Evolutionary conservation across 768 basidiomycete species (phyloP).

Genomic region (Infundibulicybe gibba): DNA sequence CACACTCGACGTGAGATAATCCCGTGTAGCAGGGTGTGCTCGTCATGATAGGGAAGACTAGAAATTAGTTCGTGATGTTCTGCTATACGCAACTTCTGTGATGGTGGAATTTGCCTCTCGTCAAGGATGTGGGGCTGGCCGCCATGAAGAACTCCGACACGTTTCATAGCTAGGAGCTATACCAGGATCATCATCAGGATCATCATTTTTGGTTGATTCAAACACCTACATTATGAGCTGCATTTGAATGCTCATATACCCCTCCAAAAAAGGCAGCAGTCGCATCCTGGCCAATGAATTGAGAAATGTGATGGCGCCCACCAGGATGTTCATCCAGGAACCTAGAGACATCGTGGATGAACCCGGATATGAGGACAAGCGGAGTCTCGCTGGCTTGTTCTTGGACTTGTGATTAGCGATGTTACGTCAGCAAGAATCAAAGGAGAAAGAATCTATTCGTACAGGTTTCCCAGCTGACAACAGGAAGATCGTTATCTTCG

Average conservation of each 20-base stretch:
- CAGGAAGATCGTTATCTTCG: constrained; percentile 64
- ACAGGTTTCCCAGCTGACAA: constrained; percentile 85
- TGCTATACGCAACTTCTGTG: constrained; percentile 68
- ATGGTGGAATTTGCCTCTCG: constrained; percentile 55
- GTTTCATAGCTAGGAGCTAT: constrained; percentile 54
- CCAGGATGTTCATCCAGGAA: constrained; percentile 91
- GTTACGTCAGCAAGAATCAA: constrained; percentile 1
- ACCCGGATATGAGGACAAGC: constrained; percentile 79
- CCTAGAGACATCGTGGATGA: constrained; percentile 80
- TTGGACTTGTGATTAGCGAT: constrained; percentile 57
- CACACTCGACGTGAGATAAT: no score
- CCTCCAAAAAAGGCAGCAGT: constrained; percentile 90
- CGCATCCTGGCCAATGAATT: constrained; percentile 82
- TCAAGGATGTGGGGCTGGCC: constrained; percentile 41
- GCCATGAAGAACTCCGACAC: constrained; percentile 54
- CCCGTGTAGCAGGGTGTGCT: no score
- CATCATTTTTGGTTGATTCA: background rate
- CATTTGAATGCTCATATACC: constrained; percentile 57
- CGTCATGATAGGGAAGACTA: no score
- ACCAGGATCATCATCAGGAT: background rate
- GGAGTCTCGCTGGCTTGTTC: constrained; percentile 73
- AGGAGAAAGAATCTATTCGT: constrained; percentile 20
- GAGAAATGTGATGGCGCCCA: constrained; percentile 77
- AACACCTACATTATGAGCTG: constrained; percentile 44
- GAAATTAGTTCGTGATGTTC: constrained; percentile 41